phyloP scores from a whole-genome alignment of 164 flowering plant species.

The Kalanchoe fedtschenkoi region DNA sequence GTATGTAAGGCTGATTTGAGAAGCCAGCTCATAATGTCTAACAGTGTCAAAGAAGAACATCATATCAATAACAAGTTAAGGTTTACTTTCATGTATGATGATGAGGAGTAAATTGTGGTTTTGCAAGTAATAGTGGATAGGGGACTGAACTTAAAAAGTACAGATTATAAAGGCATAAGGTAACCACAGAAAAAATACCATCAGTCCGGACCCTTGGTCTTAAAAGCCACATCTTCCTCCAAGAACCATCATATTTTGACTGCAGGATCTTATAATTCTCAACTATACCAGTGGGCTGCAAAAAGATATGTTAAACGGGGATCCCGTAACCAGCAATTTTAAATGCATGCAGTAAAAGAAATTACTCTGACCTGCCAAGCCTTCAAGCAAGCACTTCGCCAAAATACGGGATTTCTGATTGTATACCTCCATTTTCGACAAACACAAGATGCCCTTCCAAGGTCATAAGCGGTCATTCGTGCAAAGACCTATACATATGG shows the following conservation, averaged over 20 bases:
- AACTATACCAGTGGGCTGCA: slow-evolving; percentile 56
- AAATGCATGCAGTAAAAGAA: background rate
- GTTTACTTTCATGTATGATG: background rate
- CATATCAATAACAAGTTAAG: too few species aligned
- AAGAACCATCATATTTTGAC: slow-evolving; percentile 65
- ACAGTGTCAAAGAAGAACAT: background rate
- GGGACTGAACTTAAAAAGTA: background rate
- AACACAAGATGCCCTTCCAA: slow-evolving; percentile 90
- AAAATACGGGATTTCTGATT: slow-evolving; percentile 75
- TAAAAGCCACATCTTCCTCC: slow-evolving; percentile 97
- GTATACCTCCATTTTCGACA: slow-evolving; percentile 97
- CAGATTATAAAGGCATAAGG: background rate
- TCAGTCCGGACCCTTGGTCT: slow-evolving; percentile 90
- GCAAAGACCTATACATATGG: slow-evolving; percentile 57
- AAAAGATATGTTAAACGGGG: slow-evolving; percentile 7
- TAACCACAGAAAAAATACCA: slow-evolving; percentile 34
- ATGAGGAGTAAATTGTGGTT: background rate
- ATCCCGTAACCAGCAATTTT: background rate
- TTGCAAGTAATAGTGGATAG: background rate
- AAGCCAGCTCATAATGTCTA: background rate
- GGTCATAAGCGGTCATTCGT: slow-evolving; percentile 62
- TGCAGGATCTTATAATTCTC: slow-evolving; percentile 79
- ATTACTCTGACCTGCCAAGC: slow-evolving; percentile 72
- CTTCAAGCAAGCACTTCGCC: slow-evolving; percentile 91
- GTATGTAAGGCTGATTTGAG: background rate